Conservation (phyloP, 495 filamentous ascomycete species). For the Platismatia glauca region DNA sequence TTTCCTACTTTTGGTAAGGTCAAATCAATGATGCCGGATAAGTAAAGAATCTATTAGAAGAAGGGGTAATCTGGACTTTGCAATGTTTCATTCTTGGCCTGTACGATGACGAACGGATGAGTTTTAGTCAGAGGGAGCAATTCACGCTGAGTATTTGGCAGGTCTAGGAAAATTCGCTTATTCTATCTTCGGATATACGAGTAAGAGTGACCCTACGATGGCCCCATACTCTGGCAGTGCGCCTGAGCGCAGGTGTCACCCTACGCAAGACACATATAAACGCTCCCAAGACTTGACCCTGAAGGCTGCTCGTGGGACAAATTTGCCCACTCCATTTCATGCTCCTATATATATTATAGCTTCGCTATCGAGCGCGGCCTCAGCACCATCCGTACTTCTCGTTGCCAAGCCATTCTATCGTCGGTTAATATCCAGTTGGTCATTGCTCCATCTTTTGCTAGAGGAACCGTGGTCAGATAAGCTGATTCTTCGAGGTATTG, state of each 20-base stretch:
- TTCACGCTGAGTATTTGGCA: no score
- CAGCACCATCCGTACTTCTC: conserved; percentile 15
- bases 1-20: not conserved
- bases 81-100: not conserved
- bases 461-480: conserved; percentile 19
- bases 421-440: conserved; percentile 21
- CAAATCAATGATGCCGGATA: not conserved
- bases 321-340: no score
- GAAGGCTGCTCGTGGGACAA: no score
- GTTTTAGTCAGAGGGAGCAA: no score
- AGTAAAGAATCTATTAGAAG: not conserved
- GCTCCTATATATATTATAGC: no score
- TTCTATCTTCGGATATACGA: no score
- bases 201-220: no score
- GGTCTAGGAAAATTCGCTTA: no score
- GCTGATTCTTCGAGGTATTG: conserved; percentile 20
- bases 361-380: not conserved
- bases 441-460: conserved; percentile 24
- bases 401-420: conserved; percentile 7
- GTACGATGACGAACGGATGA: not conserved
- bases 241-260: no score
- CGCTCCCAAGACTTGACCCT: no score
- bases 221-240: no score
- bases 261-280: no score
- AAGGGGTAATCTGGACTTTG: not conserved